phyloP scores from a whole-genome alignment of 2,329 filamentous ascomycete genomes.

The Aspergillus tamarii region DNA sequence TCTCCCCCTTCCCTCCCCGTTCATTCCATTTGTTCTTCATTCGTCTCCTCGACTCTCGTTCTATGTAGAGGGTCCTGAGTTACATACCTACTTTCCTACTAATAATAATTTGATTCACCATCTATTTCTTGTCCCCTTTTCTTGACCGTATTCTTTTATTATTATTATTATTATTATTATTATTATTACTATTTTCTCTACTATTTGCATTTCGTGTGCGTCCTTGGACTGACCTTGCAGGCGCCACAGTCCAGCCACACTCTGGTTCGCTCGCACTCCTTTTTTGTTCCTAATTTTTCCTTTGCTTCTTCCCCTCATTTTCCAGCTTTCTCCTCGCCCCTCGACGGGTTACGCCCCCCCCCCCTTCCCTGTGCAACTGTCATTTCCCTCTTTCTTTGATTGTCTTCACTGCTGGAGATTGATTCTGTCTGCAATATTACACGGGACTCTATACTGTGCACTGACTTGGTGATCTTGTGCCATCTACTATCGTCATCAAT shows the following conservation, averaged over 20 bases:
- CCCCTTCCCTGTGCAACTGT: constrained; percentile 3
- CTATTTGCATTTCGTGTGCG: neutral
- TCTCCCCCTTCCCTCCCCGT: neutral
- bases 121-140: constrained; percentile 10
- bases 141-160: neutral
- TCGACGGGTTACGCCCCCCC: constrained; percentile 1
- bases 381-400: constrained; percentile 4
- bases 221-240: neutral
- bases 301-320: constrained; percentile 9
- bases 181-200: neutral
- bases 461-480: neutral
- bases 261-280: constrained; percentile 9
- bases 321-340: constrained; percentile 5
- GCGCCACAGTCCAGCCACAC: constrained; percentile 17
- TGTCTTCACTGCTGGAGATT: neutral
- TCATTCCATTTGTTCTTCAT: neutral
- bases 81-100: neutral
- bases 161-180: neutral
- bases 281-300: constrained; percentile 12
- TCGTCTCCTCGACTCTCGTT: neutral
- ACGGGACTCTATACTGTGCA: neutral
- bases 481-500: neutral
- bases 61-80: neutral
- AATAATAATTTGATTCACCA: constrained; percentile 14
- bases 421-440: neutral